Percentiles rank a stretch among this genome's conserved stretches.
These are phyloP conservation scores for Macadamia integrifolia DNA, from an alignment of 164 flowering plant species.

Conservation along the genomic window DNA sequence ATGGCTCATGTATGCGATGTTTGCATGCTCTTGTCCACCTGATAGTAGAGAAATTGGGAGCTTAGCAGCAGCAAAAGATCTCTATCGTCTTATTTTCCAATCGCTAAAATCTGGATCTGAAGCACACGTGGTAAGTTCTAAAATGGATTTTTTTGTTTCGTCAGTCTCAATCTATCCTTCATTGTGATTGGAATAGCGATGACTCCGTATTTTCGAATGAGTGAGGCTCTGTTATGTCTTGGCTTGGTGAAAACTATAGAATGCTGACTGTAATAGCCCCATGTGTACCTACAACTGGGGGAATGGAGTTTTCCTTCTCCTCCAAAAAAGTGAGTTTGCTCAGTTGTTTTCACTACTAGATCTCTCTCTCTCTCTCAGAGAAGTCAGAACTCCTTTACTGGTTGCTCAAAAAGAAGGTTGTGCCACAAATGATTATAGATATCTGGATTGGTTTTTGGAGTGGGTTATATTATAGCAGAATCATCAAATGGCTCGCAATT, in stretches of 20 bases:
- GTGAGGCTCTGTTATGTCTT: no score
- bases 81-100: conserved; percentile 80
- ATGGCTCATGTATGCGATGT: conserved; percentile 97
- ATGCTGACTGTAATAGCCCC: no score
- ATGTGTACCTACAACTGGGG: no score
- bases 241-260: no score
- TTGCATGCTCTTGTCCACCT: conserved; percentile 92
- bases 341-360: not conserved
- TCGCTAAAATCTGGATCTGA: conserved; percentile 93
- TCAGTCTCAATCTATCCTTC: not conserved
- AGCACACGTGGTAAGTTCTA: conserved; percentile 61
- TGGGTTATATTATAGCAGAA: no score
- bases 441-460: no score
- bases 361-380: not conserved
- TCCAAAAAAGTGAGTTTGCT: not conserved
- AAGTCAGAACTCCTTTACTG: not conserved
- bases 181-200: not conserved
- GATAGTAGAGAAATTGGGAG: conserved; percentile 57
- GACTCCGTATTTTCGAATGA: not conserved
- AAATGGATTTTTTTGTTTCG: not conserved
- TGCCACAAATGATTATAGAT: no score
- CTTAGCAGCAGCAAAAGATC: conserved; percentile 57
- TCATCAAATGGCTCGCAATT: no score
- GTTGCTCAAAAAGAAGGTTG: not conserved
- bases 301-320: not conserved